These are phyloP conservation scores for Yamadazyma laniorum DNA, from an alignment of 805 yeast species.

Conservation along the genomic window DNA sequence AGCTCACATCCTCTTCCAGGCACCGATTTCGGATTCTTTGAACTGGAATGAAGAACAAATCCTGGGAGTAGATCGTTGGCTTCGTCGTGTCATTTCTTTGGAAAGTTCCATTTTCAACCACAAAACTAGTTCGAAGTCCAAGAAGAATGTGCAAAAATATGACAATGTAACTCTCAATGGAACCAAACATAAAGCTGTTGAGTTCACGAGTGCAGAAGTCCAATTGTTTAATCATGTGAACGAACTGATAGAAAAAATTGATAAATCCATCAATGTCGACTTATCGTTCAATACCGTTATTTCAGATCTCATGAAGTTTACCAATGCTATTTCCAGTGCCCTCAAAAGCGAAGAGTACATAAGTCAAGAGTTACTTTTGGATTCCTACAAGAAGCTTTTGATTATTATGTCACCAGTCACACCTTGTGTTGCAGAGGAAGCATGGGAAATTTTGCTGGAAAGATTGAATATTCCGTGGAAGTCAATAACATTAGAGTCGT, in stretches of 20 bases:
- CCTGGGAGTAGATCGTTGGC: conserved; percentile 86
- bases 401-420: conserved; percentile 74
- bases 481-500: conserved; percentile 55
- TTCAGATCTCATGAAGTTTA: conserved; percentile 85
- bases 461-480: conserved; percentile 29
- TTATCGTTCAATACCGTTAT: conserved; percentile 79
- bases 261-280: conserved; percentile 56
- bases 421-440: conserved; percentile 81
- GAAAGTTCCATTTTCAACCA: conserved; percentile 18
- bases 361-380: conserved; percentile 41
- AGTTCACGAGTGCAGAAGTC: conserved; percentile 46
- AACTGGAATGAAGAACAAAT: conserved; percentile 91
- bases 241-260: conserved; percentile 45
- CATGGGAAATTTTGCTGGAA: conserved; percentile 54
- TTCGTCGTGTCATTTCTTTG: conserved; percentile 51
- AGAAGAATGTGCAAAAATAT: not conserved
- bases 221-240: conserved; percentile 58
- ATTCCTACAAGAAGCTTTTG: conserved; percentile 52
- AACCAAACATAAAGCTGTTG: conserved; percentile 17
- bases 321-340: conserved; percentile 46
- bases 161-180: conserved; percentile 21
- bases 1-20: conserved; percentile 90
- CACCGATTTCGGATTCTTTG: conserved; percentile 78
- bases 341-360: conserved; percentile 30
- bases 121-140: not conserved